A percentile compares a stretch with the other conserved stretches of the same genome.
Conservation (phyloP, 2,329 filamentous ascomycete species). For the Dothideomycetes sp. region DNA sequence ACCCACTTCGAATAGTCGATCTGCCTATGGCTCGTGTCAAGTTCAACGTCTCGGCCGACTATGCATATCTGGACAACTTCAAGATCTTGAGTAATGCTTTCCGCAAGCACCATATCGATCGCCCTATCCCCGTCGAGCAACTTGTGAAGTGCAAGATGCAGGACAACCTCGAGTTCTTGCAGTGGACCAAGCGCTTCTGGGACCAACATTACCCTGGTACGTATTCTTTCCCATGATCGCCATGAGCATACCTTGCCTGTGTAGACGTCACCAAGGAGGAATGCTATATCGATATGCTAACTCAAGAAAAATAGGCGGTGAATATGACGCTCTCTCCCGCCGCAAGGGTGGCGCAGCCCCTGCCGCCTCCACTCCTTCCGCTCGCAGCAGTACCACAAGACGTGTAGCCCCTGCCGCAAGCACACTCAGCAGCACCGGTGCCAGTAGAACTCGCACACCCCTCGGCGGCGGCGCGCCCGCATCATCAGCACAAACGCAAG, state of each 20-base stretch:
- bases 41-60: conserved; percentile 96
- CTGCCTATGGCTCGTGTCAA: conserved; percentile 93
- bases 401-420: conserved; percentile 42
- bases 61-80: conserved; percentile 97
- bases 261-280: too few species aligned
- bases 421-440: conserved; percentile 32
- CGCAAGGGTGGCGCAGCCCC: conserved; percentile 67
- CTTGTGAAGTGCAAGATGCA: conserved; percentile 99
- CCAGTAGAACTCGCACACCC: conserved; percentile 33
- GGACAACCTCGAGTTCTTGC: conserved; percentile 97
- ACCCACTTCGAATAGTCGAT: too few species aligned
- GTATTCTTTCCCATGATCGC: too few species aligned
- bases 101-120: conserved; percentile 77
- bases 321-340: conserved; percentile 83
- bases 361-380: conserved; percentile 38
- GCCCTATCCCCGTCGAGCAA: conserved; percentile 76
- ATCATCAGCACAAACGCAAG: conserved; percentile 54
- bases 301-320: conserved; percentile 47
- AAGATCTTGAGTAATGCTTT: conserved; percentile 92
- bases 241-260: too few species aligned
- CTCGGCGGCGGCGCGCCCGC: conserved; percentile 25
- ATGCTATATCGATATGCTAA: neutral
- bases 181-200: conserved; percentile 96
- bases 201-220: conserved; percentile 83
- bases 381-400: conserved; percentile 46